phyloP scores from a whole-genome alignment of 768 basidiomycete species.

The Dictyophora rubrovolvata region DNA sequence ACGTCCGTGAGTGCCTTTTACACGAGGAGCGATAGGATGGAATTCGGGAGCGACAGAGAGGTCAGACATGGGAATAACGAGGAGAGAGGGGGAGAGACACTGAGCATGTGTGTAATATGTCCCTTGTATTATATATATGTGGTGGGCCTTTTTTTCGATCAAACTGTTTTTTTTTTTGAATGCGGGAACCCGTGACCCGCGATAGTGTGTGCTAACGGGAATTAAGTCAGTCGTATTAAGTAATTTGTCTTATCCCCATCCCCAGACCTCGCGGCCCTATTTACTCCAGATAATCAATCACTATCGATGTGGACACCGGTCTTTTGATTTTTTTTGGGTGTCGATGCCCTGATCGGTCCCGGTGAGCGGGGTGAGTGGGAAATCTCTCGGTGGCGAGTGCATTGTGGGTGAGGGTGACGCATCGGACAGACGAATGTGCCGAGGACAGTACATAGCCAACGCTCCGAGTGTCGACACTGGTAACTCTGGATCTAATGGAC shows the following conservation, averaged over 20 bases:
- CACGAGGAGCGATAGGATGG: conserved; percentile 70
- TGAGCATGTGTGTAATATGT: not conserved
- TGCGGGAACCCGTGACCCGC: not conserved
- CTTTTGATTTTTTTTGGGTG: not conserved
- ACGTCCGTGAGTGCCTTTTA: conserved; percentile 40
- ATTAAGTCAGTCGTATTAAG: no score
- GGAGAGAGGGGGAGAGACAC: not conserved
- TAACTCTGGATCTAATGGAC: conserved; percentile 25
- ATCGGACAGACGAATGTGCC: not conserved
- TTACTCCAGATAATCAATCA: no score
- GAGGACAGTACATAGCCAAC: not conserved
- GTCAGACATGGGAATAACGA: conserved; percentile 13
- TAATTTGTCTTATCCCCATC: no score
- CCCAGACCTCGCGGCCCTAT: no score
- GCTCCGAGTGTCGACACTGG: no score
- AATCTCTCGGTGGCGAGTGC: not conserved
- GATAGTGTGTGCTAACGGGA: no score
- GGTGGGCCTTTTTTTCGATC: not conserved
- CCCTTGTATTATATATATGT: not conserved
- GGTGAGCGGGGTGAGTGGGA: not conserved
- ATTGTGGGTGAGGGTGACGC: not conserved
- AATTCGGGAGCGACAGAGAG: conserved; percentile 21
- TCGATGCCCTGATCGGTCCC: not conserved
- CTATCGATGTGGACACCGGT: not conserved
- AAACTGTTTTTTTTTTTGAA: no score